Conservation (phyloP, 305 asterid species). For the Stenogyne calaminthoides region DNA sequence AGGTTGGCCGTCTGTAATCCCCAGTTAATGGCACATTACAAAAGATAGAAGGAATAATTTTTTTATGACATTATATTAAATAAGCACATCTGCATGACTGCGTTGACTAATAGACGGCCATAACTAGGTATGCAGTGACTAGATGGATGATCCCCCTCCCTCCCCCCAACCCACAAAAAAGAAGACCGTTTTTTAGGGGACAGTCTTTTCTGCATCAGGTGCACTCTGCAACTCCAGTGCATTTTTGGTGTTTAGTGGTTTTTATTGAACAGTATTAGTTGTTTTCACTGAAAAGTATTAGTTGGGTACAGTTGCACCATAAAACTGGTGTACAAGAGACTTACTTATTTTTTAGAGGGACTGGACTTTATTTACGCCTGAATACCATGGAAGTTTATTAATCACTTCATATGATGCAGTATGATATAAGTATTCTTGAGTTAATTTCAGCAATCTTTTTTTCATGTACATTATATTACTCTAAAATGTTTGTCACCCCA, state of each 20-base stretch:
- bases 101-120: background rate
- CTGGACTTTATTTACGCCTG: background rate
- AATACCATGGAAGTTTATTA: background rate
- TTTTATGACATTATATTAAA: background rate
- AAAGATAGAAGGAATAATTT: background rate
- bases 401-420: background rate
- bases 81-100: background rate
- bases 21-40: background rate
- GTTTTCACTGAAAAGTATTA: too few species aligned
- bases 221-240: too few species aligned
- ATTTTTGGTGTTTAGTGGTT: too few species aligned
- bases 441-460: constrained; percentile 1
- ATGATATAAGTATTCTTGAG: constrained; percentile 11
- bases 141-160: too few species aligned
- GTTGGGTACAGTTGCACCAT: too few species aligned
- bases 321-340: too few species aligned
- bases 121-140: too few species aligned
- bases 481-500: constrained; percentile 10
- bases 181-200: too few species aligned
- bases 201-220: too few species aligned
- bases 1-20: background rate
- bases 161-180: too few species aligned
- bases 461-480: background rate
- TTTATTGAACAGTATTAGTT: too few species aligned
- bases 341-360: too few species aligned